Evolutionary conservation across 768 basidiomycete species (phyloP), one percentile per base, ranked within the genome.

Genomic region (Mycena capillaripes): DNA sequence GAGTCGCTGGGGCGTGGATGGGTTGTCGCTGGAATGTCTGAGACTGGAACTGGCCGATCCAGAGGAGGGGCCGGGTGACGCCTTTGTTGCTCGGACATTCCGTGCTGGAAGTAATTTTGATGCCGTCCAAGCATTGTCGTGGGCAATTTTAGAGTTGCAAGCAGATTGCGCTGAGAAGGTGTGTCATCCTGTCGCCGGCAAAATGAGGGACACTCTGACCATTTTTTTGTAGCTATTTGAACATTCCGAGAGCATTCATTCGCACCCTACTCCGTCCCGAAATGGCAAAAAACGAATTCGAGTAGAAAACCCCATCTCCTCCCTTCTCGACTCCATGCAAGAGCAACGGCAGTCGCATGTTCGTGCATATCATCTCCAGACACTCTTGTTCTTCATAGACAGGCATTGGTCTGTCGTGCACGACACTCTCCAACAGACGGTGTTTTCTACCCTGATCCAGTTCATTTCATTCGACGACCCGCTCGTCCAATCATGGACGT

Each of bases 311-410:
- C 92, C 94, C 2, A 83, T 95, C 64, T 77, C 83, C 1, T 80
- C 84, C 21, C 81, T 95, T 23, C 83, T 95, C 12, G 76, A 83
- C 59, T 85, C 85, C 14, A 86, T 93, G 69, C 84, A 85, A 63
- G 69, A 78, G 11, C 78, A 81, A 53, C 71, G 67, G 21, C 73
- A 80, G 4, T 78, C 79, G 38, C 82, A 75, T 74, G 75, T 78
- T 75, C 86, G 82, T 76, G 82, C 79, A 71, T 88, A 83, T 82
- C 89, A 88, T 74, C 82, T 97, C 1, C 96, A 98, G 81, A 85
- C 91, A 12, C 84, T 98, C 4, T 89, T 97, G 27, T 98, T 98
- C 84, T 85, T 98, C 78, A 88, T 97, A 71, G 91, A 94, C 75
- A 87, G 90, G 29, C 91, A 97, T 78, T 96, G 95, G 95, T 30